These are phyloP conservation scores for Calonectria pseudoturangicola DNA, from an alignment of 2,329 filamentous ascomycete genomes.

Conservation along the genomic window DNA sequence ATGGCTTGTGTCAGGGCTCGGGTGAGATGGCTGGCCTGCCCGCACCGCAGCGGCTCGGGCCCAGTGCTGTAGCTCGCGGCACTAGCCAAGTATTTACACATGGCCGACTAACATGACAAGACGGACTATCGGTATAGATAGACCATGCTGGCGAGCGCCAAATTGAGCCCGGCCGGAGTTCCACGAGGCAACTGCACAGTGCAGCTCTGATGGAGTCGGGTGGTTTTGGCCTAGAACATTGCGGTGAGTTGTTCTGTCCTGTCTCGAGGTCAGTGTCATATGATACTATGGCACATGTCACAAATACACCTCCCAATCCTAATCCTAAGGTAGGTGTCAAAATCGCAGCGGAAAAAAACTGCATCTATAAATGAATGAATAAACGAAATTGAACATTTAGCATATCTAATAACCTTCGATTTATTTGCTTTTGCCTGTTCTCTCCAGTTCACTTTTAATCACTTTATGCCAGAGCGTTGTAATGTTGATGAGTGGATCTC, in stretches of 20 bases:
- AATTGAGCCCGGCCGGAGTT: slow-evolving; percentile 31
- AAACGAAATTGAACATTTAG: too few relatives aligned
- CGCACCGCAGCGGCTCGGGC: slow-evolving; percentile 30
- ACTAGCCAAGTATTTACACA: slow-evolving; percentile 21
- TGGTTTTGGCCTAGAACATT: background rate
- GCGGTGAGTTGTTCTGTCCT: background rate
- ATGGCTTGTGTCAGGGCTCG: slow-evolving; percentile 42
- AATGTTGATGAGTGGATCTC: too few relatives aligned
- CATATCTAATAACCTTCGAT: too few relatives aligned
- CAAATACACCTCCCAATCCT: too few relatives aligned
- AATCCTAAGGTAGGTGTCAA: too few relatives aligned
- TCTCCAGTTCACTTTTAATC: too few relatives aligned
- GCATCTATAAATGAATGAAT: too few relatives aligned
- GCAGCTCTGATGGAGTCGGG: background rate
- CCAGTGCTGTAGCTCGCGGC: slow-evolving; percentile 34
- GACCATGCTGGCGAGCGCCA: slow-evolving; percentile 28
- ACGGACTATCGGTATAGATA: slow-evolving; percentile 1
- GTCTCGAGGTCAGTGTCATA: background rate
- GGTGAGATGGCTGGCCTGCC: slow-evolving; percentile 41
- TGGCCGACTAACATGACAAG: slow-evolving; percentile 2
- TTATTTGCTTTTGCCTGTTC: too few relatives aligned
- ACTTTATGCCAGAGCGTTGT: too few relatives aligned
- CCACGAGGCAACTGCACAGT: slow-evolving; percentile 10
- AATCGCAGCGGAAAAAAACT: too few relatives aligned
- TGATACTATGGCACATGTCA: background rate